Evolutionary conservation across 169 alveolate species (phyloP), one percentile per base, ranked within the genome.

Genomic region (Eimeria acervulina): DNA sequence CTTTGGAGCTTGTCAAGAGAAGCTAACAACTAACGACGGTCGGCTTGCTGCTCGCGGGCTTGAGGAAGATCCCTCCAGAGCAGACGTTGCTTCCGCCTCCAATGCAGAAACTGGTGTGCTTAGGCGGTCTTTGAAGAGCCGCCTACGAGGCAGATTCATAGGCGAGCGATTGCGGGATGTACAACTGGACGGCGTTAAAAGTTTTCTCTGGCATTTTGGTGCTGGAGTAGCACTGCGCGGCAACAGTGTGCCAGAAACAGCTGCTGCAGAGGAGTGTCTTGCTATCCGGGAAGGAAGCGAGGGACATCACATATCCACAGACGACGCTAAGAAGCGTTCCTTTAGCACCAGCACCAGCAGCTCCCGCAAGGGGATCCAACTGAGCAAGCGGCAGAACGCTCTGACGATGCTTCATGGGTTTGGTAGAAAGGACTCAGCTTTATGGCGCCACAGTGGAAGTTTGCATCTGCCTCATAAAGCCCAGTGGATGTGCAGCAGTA

Each of bases 381-480:
- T 68, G 80, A 13, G n/a, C 80, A 68, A 31, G 21, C 0, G n/a
- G 26, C 80, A 68, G 80, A 42, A 31, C 0, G 80, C 47, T 8
- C 80, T 33, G 47, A 31, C 47, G 26, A 31, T 33, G 28, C 80
- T 1, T 33, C n/a, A 68, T 47, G n/a, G 19, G 47, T 33, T 10
- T 68, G 47, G 47, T 8, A 68, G 23, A 10, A 33, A n/a, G 26
- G 19, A 10, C 15, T n/a, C 80, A 33, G 23, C 47, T 17, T 47
- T 68, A 13, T 47, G 42, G 42, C 47, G 44, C 80, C 80, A 68
- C 61, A 40, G 61, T 7, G 44, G 87, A 26, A 5, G 87, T 19
- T 40, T 42, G 87, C 84, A 72, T 28, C 61, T 76, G 61, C 61
- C 87, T 36, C 31, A 40, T 23, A 15, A 76, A 38, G 36, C 87